Evolutionary conservation across 2,329 filamentous ascomycete species (phyloP), one percentile per base, ranked within the genome.

Genomic region (Alternaria ventricosa): DNA sequence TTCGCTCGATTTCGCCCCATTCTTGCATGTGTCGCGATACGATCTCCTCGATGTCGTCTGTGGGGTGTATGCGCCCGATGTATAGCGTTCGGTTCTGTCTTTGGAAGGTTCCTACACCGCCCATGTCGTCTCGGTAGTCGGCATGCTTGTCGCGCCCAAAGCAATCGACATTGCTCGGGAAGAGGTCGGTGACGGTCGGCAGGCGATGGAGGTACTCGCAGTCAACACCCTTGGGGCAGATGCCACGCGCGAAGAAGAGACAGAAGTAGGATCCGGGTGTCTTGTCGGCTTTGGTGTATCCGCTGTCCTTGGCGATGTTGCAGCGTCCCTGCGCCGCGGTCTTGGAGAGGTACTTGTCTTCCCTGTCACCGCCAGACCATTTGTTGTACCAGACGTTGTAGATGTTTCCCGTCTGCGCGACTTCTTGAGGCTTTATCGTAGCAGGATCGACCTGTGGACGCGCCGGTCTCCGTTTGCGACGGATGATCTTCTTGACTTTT

Each of bases 331-430:
- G 90, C 4, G 96, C 95, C 13, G 90, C 88, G 0, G 90, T 92
- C 77, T 97, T 91, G 36, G 91, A 93, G 5, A 94, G 87, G 75
- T 95, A 94, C 72, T 94, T 93, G 83, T 96, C 94, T 77, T 98
- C 95, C 64, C 94, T 89, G 81, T 99, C 96, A 75, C 96, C 96
- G 70, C 96, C 96, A 1, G 90, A 92, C 94, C 95, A 98, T 82
- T 97, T 98, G 84, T 97, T 97, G 83, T 97, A 97, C 95, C 94
- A 97, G 75, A 97, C 96, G 81, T 99, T 99, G 86, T 96, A 99
- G 62, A 94, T 93, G 0, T 93, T 97, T 57, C 96, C 96, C 0
- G 95, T 98, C 75, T 98, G 94, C 2, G 93, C 92, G 15, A 94
- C 93, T 5, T 92, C 91, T 73, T 97, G 93, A 33, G 90, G 90